Conservation (phyloP, 2,329 filamentous ascomycete genomes). For the Exophiala aquamarina region DNA sequence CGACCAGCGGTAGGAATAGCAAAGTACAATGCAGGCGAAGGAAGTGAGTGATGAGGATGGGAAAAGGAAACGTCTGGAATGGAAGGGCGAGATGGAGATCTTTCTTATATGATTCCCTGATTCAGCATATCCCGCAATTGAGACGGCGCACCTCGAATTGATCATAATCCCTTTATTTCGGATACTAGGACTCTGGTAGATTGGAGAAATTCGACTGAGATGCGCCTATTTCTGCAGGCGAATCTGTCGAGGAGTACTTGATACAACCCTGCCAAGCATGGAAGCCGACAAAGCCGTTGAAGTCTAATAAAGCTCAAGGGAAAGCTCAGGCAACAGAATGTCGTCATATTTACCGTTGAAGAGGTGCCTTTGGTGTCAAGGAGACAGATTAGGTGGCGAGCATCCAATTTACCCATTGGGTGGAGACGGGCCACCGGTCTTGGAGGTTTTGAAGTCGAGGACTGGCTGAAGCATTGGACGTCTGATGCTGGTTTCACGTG, state of each 20-base stretch:
- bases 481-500: slow-evolving; percentile 4
- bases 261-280: slow-evolving; percentile 13
- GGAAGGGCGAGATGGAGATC: neutral
- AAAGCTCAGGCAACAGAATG: neutral
- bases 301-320: neutral
- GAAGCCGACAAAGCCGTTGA: neutral
- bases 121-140: neutral
- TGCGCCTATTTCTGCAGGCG: slow-evolving; percentile 19
- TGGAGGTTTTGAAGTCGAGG: neutral
- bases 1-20: slow-evolving; percentile 24
- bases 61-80: neutral
- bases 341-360: neutral
- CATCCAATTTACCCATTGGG: neutral
- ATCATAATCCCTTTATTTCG: neutral
- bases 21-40: slow-evolving; percentile 5
- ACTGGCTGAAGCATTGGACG: neutral
- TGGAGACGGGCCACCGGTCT: neutral
- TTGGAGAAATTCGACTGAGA: slow-evolving; percentile 4
- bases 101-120: slow-evolving; percentile 10
- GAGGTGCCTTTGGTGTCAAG: neutral
- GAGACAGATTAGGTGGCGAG: neutral
- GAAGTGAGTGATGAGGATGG: slow-evolving; percentile 5
- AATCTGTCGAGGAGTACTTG: slow-evolving; percentile 12
- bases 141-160: too few relatives aligned
- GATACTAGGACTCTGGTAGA: neutral